Base-by-base conservation (phyloP, 768 basidiomycete genomes). In the Phylloporus scabripes region DNA sequence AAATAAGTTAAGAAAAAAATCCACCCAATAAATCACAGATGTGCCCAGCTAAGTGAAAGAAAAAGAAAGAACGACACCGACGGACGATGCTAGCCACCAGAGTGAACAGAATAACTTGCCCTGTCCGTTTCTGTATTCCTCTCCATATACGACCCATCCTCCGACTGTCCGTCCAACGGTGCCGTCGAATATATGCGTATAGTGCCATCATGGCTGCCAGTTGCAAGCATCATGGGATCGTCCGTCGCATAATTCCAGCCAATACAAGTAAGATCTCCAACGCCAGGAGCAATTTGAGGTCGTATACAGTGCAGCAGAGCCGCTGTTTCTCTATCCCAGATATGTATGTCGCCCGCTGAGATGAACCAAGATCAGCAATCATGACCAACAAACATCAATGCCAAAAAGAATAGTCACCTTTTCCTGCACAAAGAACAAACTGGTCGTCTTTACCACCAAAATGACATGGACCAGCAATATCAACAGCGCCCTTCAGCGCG, bases 261-360 rank as follows among this genome's bases (percentile, higher is more conserved):
- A 34, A 90, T 78, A 52, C 85, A 86, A 8, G 89, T 90, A 50
- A 91, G 60, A 60, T 89, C 87, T 21, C 83, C 84, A 2, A 45
- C 53, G 4, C 79, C 76, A 26, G 78, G 74, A 10, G 55, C 21
- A 15, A 56, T 61, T 12, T 82, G 83, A 24, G 81, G 76, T 12
- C 77, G 80, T 55, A 92, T 75, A 53, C 82, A 77, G 53, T 88
- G 87, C 3, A 92, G 71, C 1, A 88, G 69, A 7, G 80, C 74
- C 5, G 79, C 89, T 10, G 84, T 85, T 67, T 90, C 87, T 51
- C 82, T 79, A 59, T 92, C 89, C 89, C 89, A 92, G 11, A 91
- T 86, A 60, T 87, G 83, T 12, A 92, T 82, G 58, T 89, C 85
- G 4, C 89, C 89, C 52, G 78, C 88, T 89, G 51, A 31, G 20